A percentile compares a stretch with the other conserved stretches of the same genome.
Conservation (phyloP, 75 land plant species). For the Sequoiadendron giganteum region DNA sequence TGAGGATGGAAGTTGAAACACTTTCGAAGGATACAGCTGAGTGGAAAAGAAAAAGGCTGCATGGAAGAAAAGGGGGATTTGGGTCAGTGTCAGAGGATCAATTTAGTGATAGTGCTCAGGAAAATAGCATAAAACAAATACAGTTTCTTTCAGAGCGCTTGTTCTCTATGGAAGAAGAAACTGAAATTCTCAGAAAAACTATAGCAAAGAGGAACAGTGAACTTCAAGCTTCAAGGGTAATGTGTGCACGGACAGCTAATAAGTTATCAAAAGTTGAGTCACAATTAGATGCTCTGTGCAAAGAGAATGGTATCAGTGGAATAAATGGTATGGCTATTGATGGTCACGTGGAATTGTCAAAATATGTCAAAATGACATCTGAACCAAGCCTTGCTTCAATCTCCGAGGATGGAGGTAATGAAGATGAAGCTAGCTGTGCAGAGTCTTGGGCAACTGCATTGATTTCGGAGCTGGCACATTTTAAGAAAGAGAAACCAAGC, state of each 20-base stretch:
- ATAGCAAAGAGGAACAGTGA: constrained; percentile 49
- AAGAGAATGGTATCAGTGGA: not conserved
- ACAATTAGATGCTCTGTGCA: constrained; percentile 20
- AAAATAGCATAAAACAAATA: constrained; percentile 23
- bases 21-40: constrained; percentile 33
- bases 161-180: constrained; percentile 59
- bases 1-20: constrained; percentile 74
- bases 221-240: constrained; percentile 44
- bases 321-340: constrained; percentile 5
- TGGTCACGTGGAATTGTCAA: constrained; percentile 17
- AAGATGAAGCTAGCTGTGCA: constrained; percentile 55
- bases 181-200: constrained; percentile 46
- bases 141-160: constrained; percentile 45
- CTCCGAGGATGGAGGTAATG: constrained; percentile 40
- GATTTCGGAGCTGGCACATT: constrained; percentile 57
- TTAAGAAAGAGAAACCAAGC: constrained; percentile 40
- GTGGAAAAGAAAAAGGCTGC: constrained; percentile 28
- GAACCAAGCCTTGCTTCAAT: constrained; percentile 35
- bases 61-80: constrained; percentile 19
- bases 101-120: constrained; percentile 7
- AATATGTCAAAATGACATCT: constrained; percentile 7
- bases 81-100: constrained; percentile 9
- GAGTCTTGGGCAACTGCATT: constrained; percentile 75
- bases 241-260: constrained; percentile 53
- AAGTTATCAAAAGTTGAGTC: constrained; percentile 39